Base-by-base conservation (phyloP, 108 stramenopile genomes). In the Nitzschia sp. region DNA sequence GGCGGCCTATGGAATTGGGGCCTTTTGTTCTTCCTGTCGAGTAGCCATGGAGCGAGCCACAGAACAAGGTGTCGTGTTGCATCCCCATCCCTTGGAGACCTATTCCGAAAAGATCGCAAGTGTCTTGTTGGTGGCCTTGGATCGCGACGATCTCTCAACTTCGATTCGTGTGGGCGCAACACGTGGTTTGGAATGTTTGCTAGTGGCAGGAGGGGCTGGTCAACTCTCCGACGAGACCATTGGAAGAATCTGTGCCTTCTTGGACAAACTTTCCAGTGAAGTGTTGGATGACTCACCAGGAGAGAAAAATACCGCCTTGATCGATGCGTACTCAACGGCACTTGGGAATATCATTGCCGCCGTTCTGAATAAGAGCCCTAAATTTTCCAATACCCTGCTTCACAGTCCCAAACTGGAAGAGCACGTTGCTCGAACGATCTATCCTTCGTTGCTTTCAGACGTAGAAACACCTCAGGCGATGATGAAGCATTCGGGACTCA, bases 71-170 rank as follows among this genome's bases (percentile, higher is more conserved):
- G 78, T 89, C 45, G 75, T 61, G 27, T 38, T 90, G 8, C 57
- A 86, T 81, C 89, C 92, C 15, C 89, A 93, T 56, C 92, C 92
- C 35, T 55, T 93, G 38, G 61, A 85, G 30, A 46, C 52, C 28
- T 85, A 79, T 52, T 53, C 65, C 22, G 58, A 64, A 4, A 45
- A 53, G 46, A 71, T 77, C n/a, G 17, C 84, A 9, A 53, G 63
- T 53, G 53, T 62, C 11, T 52, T 92, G 32, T 33, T 75, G 47
- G 32, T 54, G n/a, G 58, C 55, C 16, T 28, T 57, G 1, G 77
- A 56, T 17, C 57, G 13, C 27, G 41, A 67, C 28, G 59, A 35
- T 15, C 38, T 58, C 6, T 70, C 68, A 8, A 15, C 29, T 16
- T 31, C 66, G 0, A 67, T 63, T 11, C 58, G 62, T 33, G 21